phyloP scores from a whole-genome alignment of 1,284 basidiomycete species.

The Cutaneotrichosporon mucoides region DNA sequence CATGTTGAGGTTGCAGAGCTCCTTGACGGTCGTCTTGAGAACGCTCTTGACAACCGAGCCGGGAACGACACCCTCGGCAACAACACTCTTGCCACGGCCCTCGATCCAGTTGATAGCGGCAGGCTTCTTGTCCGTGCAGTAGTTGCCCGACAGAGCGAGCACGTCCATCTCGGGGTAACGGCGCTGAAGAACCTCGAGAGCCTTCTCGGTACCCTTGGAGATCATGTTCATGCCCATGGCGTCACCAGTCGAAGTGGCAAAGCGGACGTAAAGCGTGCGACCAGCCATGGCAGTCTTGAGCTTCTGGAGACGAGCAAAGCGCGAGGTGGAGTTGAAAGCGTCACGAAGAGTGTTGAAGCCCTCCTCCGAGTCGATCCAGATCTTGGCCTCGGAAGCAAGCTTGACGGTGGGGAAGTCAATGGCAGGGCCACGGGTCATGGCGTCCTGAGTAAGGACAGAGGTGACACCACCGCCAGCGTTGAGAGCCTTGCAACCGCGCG shows the following conservation, averaged over 20 bases:
- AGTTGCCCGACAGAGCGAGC: slow-evolving; percentile 91
- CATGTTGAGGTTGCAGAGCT: slow-evolving; percentile 84
- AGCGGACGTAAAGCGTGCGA: slow-evolving; percentile 89
- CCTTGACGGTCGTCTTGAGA: slow-evolving; percentile 90
- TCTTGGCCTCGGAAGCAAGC: slow-evolving; percentile 75
- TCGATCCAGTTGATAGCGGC: slow-evolving; percentile 99
- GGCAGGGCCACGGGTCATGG: slow-evolving; percentile 97
- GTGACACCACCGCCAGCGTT: slow-evolving; percentile 94
- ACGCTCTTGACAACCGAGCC: slow-evolving; percentile 83
- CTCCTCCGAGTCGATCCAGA: slow-evolving; percentile 82
- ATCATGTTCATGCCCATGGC: slow-evolving; percentile 99
- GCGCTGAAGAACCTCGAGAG: slow-evolving; percentile 72
- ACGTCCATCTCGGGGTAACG: slow-evolving; percentile 90
- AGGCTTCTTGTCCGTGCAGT: slow-evolving; percentile 99
- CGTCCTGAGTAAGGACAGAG: slow-evolving; percentile 89
- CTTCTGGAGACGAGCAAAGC: slow-evolving; percentile 77
- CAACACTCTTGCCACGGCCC: slow-evolving; percentile 94
- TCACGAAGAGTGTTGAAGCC: slow-evolving; percentile 73
- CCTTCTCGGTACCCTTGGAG: slow-evolving; percentile 91
- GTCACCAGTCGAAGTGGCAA: slow-evolving; percentile 92
- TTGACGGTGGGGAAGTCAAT: slow-evolving; percentile 87
- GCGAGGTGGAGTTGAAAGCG: slow-evolving; percentile 90
- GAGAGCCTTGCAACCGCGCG: slow-evolving; percentile 95
- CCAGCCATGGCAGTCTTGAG: slow-evolving; percentile 85
- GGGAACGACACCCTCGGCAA: slow-evolving; percentile 90